phyloP scores from a whole-genome alignment of 768 basidiomycete species.

The Amanita pseudoporphyria region DNA sequence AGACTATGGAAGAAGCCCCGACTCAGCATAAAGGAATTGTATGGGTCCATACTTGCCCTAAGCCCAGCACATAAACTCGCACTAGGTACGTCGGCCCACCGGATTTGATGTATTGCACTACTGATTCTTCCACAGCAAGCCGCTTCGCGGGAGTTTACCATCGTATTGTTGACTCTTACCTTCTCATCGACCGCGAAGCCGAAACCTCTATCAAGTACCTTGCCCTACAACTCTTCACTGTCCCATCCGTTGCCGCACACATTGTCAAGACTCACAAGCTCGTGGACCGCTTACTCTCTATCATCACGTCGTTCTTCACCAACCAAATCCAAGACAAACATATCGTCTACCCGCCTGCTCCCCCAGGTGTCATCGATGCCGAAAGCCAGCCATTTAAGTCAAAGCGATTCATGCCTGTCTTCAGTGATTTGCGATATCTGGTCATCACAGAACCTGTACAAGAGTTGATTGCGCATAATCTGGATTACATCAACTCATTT shows the following conservation, averaged over 20 bases:
- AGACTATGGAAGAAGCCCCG: slow-evolving; percentile 81
- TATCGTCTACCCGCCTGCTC: slow-evolving; percentile 37
- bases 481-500: slow-evolving; percentile 61
- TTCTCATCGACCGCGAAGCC: slow-evolving; percentile 87
- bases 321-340: slow-evolving; percentile 75
- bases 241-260: slow-evolving; percentile 75
- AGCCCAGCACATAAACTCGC: slow-evolving; percentile 68
- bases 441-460: slow-evolving; percentile 78
- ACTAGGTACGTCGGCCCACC: slow-evolving; percentile 46
- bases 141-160: slow-evolving; percentile 83
- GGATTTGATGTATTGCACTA: not conserved
- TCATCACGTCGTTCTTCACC: slow-evolving; percentile 89
- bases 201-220: slow-evolving; percentile 95
- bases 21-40: slow-evolving; percentile 73
- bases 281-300: slow-evolving; percentile 65
- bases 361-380: slow-evolving; percentile 46
- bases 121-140: slow-evolving; percentile 38
- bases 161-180: slow-evolving; percentile 80
- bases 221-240: slow-evolving; percentile 86
- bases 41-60: slow-evolving; percentile 62
- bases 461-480: slow-evolving; percentile 60
- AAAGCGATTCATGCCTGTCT: slow-evolving; percentile 93
- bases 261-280: slow-evolving; percentile 69
- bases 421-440: slow-evolving; percentile 82
- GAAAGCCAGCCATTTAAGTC: slow-evolving; percentile 86